phyloP scores from a whole-genome alignment of 2,329 filamentous ascomycete species.

The Fusarium bactridioides region DNA sequence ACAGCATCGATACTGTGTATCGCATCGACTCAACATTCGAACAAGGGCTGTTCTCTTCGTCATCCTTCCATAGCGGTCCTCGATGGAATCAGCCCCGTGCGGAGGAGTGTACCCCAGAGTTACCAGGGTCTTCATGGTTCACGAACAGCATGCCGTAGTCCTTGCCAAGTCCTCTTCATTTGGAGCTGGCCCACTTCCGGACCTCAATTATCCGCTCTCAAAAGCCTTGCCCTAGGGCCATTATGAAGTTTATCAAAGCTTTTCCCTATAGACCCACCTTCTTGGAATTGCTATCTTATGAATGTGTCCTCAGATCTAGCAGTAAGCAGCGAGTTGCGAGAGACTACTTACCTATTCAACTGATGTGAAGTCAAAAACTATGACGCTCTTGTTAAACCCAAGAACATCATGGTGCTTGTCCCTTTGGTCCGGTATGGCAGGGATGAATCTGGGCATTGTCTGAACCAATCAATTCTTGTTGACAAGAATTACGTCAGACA shows the following conservation, averaged over 20 bases:
- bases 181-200: constrained; percentile 8
- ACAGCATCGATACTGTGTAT: background rate
- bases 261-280: constrained; percentile 10
- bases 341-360: constrained; percentile 1
- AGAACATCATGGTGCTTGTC: constrained; percentile 6
- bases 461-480: constrained; percentile 25
- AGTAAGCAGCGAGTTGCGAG: background rate
- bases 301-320: background rate
- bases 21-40: background rate
- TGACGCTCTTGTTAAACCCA: background rate
- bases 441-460: constrained; percentile 29
- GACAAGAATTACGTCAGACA: background rate
- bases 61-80: constrained; percentile 1
- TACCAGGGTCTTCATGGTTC: constrained; percentile 32
- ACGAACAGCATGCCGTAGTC: constrained; percentile 22
- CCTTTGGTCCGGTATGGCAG: constrained; percentile 36
- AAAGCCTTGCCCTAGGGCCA: background rate
- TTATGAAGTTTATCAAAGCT: constrained; percentile 29
- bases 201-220: constrained; percentile 18
- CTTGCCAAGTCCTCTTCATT: constrained; percentile 11
- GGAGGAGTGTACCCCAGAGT: constrained; percentile 30
- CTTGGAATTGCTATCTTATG: background rate
- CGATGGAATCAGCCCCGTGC: constrained; percentile 4
- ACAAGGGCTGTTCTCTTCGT: background rate
- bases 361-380: constrained; percentile 1